Evolutionary conservation across 164 flowering plant genomes (phyloP), one percentile per base, ranked within the genome.

Genomic region (Taxillus chinensis): DNA sequence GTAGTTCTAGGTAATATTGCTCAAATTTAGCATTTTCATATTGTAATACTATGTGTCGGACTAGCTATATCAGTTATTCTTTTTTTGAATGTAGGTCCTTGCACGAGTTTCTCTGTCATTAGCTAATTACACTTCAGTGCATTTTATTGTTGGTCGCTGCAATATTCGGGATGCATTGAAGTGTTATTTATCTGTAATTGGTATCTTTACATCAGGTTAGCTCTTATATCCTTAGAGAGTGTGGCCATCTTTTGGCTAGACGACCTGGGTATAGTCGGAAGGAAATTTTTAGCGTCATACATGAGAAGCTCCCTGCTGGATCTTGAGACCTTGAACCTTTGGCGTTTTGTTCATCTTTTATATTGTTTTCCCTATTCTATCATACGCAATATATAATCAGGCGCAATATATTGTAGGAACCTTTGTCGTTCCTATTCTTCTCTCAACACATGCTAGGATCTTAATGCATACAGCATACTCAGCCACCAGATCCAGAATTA

Each of bases 251-350:
- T 64, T 77, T 95, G 75, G 82, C 85, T 41, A 79, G 96, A 77
- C 74, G 98, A 50, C 96, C 96, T 60, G 98, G 98, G n/a, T 95
- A 92, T 71, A 85, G 89, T 68, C 96, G 98, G 5, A 95, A 81
- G 78, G 99, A 95, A 74, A 79, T 95, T 57, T 95, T 95, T 76
- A 68, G 64, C 64, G 67, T 85, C 59, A 70, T 95, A 71, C 93
- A 95, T 63, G 99, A 95, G 76, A 95, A 95, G 78, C 89, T 89
- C 54, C 96, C 99, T 40, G 85, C 99, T 69, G 92, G 89, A 55
- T 83, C 96, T 98, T 95, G 85, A 85, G 96, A 61, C 62, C 51
- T 16, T 62, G 58, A 43, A 57, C 50, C 66, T 53, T 15, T 54
- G 39, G n/a, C 53, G 40, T 42, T 45, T 66, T 40, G 41, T 42